Percentiles rank a stretch among this genome's conserved stretches.
phyloP scores from a whole-genome alignment of 768 basidiomycete genomes.

The Brasilioporus rufonigricans region DNA sequence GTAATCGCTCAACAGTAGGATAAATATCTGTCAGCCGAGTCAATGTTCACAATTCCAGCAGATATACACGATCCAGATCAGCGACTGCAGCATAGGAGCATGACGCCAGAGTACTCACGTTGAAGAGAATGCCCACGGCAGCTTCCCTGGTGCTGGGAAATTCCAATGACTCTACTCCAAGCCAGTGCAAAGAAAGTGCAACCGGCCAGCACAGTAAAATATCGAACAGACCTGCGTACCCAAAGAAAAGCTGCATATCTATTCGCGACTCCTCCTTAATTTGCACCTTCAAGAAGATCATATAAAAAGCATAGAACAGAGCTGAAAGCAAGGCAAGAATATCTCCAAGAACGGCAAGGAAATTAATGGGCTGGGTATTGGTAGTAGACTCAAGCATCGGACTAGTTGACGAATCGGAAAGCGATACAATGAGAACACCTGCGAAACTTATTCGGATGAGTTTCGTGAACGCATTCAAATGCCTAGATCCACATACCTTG shows the following conservation, averaged over 20 bases:
- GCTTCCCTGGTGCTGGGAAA: conserved; percentile 54
- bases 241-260: conserved; percentile 94
- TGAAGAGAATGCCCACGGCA: conserved; percentile 50
- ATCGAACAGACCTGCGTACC: conserved; percentile 89
- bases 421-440: conserved; percentile 86
- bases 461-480: background rate
- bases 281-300: conserved; percentile 84
- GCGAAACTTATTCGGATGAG: conserved; percentile 51
- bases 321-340: conserved; percentile 83
- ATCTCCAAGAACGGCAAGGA: conserved; percentile 63
- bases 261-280: conserved; percentile 79
- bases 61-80: no score
- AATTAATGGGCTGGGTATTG: conserved; percentile 14
- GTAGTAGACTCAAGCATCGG: conserved; percentile 9
- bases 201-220: conserved; percentile 74
- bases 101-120: conserved; percentile 39
- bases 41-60: no score
- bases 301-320: conserved; percentile 84
- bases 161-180: conserved; percentile 70
- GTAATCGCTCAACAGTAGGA: conserved; percentile 83
- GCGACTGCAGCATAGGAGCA: background rate
- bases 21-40: conserved; percentile 64
- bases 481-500: conserved; percentile 53
- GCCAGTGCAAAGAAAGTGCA: conserved; percentile 70
- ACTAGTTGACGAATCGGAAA: conserved; percentile 69